These are phyloP conservation scores for Tolypocladium tropicale DNA, from an alignment of 2,329 filamentous ascomycete genomes.

Conservation along the genomic window DNA sequence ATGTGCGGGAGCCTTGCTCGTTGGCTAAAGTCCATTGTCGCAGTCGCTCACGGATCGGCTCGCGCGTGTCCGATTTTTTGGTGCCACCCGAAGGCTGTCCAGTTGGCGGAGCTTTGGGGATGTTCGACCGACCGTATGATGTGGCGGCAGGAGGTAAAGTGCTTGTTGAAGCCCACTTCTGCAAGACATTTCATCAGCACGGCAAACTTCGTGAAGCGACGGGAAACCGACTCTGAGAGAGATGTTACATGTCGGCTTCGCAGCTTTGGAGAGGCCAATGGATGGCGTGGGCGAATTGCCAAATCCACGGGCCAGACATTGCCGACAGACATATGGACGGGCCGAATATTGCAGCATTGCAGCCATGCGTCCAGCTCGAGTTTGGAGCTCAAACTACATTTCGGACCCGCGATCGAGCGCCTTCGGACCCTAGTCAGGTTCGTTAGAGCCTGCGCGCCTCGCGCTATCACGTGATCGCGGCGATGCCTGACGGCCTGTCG, in stretches of 20 bases:
- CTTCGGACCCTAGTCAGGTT: background rate
- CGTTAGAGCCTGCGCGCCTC: background rate
- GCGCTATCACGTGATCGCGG: background rate
- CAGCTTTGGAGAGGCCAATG: background rate
- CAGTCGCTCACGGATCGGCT: slow-evolving; percentile 29
- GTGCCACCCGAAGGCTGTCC: background rate
- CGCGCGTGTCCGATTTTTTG: background rate
- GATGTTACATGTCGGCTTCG: background rate
- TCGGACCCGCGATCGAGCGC: background rate
- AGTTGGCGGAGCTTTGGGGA: background rate
- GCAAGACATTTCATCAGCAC: background rate
- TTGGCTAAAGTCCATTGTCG: slow-evolving; percentile 30
- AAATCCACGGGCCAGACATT: slow-evolving; percentile 13
- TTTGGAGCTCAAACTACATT: background rate
- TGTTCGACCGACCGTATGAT: slow-evolving; percentile 1
- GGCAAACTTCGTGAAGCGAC: too few species aligned
- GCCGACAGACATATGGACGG: slow-evolving; percentile 21
- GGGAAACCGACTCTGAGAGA: background rate
- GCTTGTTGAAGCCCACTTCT: slow-evolving; percentile 9
- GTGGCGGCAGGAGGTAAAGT: background rate
- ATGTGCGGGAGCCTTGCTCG: slow-evolving; percentile 7
- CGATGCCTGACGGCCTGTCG: too few species aligned
- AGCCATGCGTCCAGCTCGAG: background rate
- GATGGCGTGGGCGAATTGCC: background rate
- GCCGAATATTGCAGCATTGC: slow-evolving; percentile 20